phyloP scores from a whole-genome alignment of 2,329 filamentous ascomycete genomes.

The Claviceps capensis region DNA sequence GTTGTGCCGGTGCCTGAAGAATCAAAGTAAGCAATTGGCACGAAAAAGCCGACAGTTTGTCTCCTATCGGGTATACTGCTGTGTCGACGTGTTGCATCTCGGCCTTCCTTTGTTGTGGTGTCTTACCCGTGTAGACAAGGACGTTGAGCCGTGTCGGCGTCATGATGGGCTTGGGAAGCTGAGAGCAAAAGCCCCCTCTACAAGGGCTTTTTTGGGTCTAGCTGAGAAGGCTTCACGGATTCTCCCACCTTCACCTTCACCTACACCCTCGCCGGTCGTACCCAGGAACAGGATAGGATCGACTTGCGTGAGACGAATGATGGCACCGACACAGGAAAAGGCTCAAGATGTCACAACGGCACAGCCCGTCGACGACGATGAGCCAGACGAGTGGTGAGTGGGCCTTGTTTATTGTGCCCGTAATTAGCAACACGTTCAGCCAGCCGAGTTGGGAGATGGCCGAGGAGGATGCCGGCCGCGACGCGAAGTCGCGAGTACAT shows the following conservation, averaged over 20 bases:
- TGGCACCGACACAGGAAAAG: constrained; percentile 37
- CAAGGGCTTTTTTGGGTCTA: background rate
- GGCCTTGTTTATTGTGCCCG: background rate
- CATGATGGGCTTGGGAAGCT: constrained; percentile 30
- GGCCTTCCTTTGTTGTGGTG: background rate
- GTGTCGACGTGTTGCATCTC: too few relatives aligned
- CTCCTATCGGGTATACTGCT: background rate
- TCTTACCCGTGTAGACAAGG: constrained; percentile 74
- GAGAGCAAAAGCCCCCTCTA: background rate
- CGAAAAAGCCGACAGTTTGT: background rate
- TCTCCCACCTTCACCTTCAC: background rate
- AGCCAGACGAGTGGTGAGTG: constrained; percentile 85
- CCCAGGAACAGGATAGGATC: background rate
- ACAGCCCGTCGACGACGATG: constrained; percentile 43
- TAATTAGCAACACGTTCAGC: too few relatives aligned
- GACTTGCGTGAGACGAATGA: background rate
- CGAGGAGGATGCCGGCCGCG: too few relatives aligned
- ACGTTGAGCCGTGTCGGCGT: constrained; percentile 67
- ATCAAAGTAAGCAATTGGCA: background rate
- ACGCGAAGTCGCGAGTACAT: background rate
- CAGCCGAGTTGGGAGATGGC: too few relatives aligned
- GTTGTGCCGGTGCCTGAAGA: constrained; percentile 69
- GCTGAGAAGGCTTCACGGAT: background rate
- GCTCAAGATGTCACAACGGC: constrained; percentile 25
- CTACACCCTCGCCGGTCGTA: background rate